phyloP scores from a whole-genome alignment of 352 stramenopile species.

The Nothophytophthora sp. region DNA sequence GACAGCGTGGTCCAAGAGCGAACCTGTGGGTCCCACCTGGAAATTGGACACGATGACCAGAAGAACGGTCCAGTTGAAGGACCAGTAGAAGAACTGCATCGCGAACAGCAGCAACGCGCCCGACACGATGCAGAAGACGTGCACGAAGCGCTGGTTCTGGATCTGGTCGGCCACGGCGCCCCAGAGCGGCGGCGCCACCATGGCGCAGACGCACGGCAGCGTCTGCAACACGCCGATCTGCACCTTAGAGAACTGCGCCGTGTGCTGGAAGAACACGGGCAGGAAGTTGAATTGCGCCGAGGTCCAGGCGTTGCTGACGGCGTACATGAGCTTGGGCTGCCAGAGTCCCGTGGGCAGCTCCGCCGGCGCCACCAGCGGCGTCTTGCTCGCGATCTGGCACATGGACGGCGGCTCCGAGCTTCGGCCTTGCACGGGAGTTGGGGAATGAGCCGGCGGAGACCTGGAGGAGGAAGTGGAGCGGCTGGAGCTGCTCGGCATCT shows the following conservation, averaged over 20 bases:
- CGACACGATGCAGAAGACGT: constrained; percentile 61
- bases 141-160: constrained; percentile 58
- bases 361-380: constrained; percentile 15
- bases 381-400: constrained; percentile 31
- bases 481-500: no score
- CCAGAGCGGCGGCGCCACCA: constrained; percentile 78
- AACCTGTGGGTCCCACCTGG: constrained; percentile 52
- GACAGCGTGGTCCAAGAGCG: constrained; percentile 72
- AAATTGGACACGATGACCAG: constrained; percentile 68
- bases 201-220: constrained; percentile 57
- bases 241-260: constrained; percentile 63
- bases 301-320: constrained; percentile 55
- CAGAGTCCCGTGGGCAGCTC: constrained; percentile 22
- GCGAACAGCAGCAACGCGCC: constrained; percentile 60
- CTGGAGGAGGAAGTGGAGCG: no score
- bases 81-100: constrained; percentile 54
- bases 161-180: constrained; percentile 70
- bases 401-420: no score
- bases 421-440: no score
- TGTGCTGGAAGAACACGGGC: constrained; percentile 73
- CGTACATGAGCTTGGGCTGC: constrained; percentile 84
- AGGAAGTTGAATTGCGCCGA: constrained; percentile 82
- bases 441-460: no score
- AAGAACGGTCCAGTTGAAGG: constrained; percentile 53
- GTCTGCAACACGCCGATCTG: constrained; percentile 80